Conservation (phyloP, 345 rosid species). For the Euphorbia peplus region DNA sequence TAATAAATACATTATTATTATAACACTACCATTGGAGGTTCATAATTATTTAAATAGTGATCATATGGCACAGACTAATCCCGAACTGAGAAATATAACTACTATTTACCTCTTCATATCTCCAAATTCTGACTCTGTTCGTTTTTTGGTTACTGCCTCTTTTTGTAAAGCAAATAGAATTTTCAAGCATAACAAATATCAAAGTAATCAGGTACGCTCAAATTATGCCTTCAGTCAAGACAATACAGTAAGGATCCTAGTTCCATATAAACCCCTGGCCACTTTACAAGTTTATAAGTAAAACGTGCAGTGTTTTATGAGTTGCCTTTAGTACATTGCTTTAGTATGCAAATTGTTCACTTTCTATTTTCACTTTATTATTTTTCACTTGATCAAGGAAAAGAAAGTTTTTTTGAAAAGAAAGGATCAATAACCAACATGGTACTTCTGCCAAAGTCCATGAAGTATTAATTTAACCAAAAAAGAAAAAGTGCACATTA, state of each 20-base stretch:
- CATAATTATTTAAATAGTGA: background rate
- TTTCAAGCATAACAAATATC: background rate
- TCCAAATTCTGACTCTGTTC: background rate
- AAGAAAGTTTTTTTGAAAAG: background rate
- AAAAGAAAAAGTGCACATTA: background rate
- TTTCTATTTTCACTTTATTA: background rate
- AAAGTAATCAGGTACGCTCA: background rate
- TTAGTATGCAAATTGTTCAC: background rate
- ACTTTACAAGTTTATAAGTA: constrained; percentile 1
- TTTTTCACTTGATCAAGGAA: constrained; percentile 1
- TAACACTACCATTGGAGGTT: background rate
- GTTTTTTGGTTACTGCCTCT: background rate
- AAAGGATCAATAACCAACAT: constrained; percentile 3
- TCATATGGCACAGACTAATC: background rate
- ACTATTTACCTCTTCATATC: background rate
- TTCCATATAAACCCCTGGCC: background rate
- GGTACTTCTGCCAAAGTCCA: background rate
- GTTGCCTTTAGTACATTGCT: background rate
- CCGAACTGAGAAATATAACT: background rate
- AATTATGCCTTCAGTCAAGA: background rate
- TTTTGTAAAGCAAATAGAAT: background rate
- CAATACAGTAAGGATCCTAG: background rate
- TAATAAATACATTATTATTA: background rate
- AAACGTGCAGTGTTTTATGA: background rate
- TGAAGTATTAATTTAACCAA: background rate